Percentiles rank a stretch among this genome's conserved stretches.
phyloP scores from a whole-genome alignment of 257 asterid species.

The Solanum chilense region DNA sequence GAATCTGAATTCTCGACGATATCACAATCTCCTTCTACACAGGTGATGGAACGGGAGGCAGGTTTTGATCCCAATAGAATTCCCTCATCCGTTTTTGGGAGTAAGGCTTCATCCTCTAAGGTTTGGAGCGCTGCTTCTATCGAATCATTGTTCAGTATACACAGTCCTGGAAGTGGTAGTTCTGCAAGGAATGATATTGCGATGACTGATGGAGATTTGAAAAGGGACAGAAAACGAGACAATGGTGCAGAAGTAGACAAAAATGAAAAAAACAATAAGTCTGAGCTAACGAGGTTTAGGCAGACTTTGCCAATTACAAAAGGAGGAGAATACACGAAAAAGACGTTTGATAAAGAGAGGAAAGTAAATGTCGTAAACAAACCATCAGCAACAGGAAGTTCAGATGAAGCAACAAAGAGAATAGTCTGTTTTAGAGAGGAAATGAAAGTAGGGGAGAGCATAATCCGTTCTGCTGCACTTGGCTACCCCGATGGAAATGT shows the following conservation, averaged over 20 bases:
- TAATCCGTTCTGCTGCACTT: not conserved
- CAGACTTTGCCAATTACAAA: constrained; percentile 1
- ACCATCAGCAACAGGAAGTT: not conserved
- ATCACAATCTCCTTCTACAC: constrained; percentile 26
- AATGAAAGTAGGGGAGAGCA: constrained; percentile 1
- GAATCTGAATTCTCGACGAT: constrained; percentile 13
- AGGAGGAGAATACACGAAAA: constrained; percentile 3
- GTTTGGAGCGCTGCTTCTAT: constrained; percentile 36
- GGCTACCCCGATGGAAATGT: not conserved
- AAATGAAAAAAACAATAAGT: constrained; percentile 4
- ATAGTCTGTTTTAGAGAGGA: constrained; percentile 9
- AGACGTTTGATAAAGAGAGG: constrained; percentile 4
- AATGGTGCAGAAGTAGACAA: constrained; percentile 7
- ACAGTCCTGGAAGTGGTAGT: not conserved
- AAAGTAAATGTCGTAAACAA: constrained; percentile 1
- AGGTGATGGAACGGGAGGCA: constrained; percentile 27
- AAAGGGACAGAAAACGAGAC: constrained; percentile 11
- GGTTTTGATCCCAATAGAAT: constrained; percentile 28
- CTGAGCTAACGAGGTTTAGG: constrained; percentile 1
- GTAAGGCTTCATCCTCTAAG: constrained; percentile 9
- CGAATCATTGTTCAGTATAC: constrained; percentile 38
- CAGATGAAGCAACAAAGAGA: constrained; percentile 1
- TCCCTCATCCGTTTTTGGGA: constrained; percentile 16
- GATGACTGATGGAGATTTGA: constrained; percentile 5
- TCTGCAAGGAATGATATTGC: not conserved